These are phyloP conservation scores for Melaleuca quinquenervia DNA, from an alignment of 345 rosid genomes.

Conservation along the genomic window DNA sequence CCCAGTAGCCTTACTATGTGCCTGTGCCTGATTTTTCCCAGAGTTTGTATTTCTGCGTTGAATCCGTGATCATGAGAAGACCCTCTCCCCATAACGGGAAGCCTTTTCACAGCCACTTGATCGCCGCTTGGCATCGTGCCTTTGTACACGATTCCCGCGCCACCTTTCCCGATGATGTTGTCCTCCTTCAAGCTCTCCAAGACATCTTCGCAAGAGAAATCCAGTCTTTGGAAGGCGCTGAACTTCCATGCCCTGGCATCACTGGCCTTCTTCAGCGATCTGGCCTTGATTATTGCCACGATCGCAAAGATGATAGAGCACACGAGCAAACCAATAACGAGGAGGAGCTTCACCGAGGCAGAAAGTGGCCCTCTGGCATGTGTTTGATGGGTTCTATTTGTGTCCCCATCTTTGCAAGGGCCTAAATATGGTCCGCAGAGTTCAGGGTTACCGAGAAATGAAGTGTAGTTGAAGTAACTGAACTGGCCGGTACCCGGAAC, in stretches of 20 bases:
- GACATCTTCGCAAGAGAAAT: conserved; percentile 76
- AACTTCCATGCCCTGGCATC: conserved; percentile 81
- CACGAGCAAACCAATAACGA: conserved; percentile 69
- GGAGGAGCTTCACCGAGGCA: conserved; percentile 71
- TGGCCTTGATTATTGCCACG: conserved; percentile 74
- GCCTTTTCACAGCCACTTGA: conserved; percentile 71
- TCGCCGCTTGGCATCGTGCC: conserved; percentile 72
- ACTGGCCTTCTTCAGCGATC: conserved; percentile 70
- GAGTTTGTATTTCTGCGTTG: conserved; percentile 90
- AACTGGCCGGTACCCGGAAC: conserved; percentile 88
- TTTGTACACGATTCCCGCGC: conserved; percentile 88
- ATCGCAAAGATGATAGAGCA: conserved; percentile 81
- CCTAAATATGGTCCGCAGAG: conserved; percentile 88
- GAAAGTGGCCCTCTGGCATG: conserved; percentile 61
- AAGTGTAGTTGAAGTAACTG: conserved; percentile 86
- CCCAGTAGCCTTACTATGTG: conserved; percentile 80
- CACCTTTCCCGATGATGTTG: conserved; percentile 89
- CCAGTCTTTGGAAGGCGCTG: conserved; percentile 94
- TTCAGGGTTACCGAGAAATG: conserved; percentile 66
- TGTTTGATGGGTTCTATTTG: conserved; percentile 33
- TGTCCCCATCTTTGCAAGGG: conserved; percentile 54
- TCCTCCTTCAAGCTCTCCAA: conserved; percentile 80
- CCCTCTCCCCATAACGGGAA: conserved; percentile 72
- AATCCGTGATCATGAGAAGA: conserved; percentile 95
- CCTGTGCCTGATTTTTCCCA: conserved; percentile 82